Conservation (phyloP, 2,329 filamentous ascomycete species). For the Talaromyces sp. region DNA sequence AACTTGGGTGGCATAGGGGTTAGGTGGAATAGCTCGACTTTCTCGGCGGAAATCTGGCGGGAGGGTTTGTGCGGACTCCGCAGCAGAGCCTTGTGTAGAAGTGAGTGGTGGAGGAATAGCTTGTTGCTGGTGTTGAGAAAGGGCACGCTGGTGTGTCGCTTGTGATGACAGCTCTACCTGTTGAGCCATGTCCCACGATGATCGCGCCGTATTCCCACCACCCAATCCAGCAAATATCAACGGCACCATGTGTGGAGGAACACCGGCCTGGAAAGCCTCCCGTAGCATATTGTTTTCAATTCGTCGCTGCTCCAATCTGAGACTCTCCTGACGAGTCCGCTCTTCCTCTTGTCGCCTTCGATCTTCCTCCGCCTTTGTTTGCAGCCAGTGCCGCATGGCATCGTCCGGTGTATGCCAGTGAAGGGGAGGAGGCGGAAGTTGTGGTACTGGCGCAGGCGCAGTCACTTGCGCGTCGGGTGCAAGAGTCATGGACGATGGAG, state of each 20-base stretch:
- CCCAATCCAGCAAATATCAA: slow-evolving; percentile 70
- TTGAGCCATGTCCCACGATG: slow-evolving; percentile 63
- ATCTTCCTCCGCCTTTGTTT: slow-evolving; percentile 69
- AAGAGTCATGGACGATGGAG: slow-evolving; percentile 61
- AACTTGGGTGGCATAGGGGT: slow-evolving; percentile 24
- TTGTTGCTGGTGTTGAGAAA: slow-evolving; percentile 24
- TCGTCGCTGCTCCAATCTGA: slow-evolving; percentile 66
- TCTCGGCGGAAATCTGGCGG: slow-evolving; percentile 22
- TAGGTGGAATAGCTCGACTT: slow-evolving; percentile 29
- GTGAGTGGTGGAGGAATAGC: slow-evolving; percentile 19
- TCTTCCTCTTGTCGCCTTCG: slow-evolving; percentile 62
- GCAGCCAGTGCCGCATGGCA: slow-evolving; percentile 65
- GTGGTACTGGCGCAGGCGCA: slow-evolving; percentile 40
- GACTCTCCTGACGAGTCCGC: slow-evolving; percentile 56
- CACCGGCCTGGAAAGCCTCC: slow-evolving; percentile 63
- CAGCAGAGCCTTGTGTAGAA: slow-evolving; percentile 14
- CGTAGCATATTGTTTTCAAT: slow-evolving; percentile 69
- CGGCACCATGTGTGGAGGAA: slow-evolving; percentile 70
- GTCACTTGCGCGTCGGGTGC: slow-evolving; percentile 35
- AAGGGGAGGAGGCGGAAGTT: slow-evolving; percentile 59
- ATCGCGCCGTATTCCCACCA: slow-evolving; percentile 56
- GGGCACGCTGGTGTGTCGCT: slow-evolving; percentile 15
- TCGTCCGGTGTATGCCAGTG: slow-evolving; percentile 64
- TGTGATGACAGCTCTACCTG: slow-evolving; percentile 48
- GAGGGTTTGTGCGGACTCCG: slow-evolving; percentile 14